Conservation (phyloP, 2,329 filamentous ascomycete genomes). For the Sporothrix inflata region DNA sequence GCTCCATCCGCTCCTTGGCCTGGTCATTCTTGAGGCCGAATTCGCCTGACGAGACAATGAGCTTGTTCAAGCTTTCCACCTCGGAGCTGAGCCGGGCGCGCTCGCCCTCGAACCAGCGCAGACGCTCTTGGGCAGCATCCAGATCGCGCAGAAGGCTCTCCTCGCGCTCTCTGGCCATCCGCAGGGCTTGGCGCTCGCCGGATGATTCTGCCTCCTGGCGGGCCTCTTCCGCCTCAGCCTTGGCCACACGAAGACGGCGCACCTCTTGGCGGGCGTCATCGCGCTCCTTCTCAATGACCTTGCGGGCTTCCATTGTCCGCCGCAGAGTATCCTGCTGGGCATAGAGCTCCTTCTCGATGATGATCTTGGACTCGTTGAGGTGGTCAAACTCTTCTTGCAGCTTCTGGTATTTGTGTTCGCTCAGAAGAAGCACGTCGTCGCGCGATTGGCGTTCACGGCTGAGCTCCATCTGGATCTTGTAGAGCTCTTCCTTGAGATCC, state of each 20-base stretch:
- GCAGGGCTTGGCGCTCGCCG: conserved; percentile 78
- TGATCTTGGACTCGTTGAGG: conserved; percentile 93
- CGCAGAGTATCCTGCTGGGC: conserved; percentile 90
- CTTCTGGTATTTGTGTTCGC: conserved; percentile 82
- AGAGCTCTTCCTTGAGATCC: conserved; percentile 83
- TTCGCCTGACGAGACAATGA: conserved; percentile 85
- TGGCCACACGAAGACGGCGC: conserved; percentile 78
- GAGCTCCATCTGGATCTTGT: conserved; percentile 82
- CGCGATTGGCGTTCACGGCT: conserved; percentile 90
- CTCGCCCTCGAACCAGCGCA: conserved; percentile 80
- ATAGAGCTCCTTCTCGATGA: conserved; percentile 96
- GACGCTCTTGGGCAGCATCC: conserved; percentile 73
- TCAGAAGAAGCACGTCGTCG: conserved; percentile 88
- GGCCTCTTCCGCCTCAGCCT: conserved; percentile 82
- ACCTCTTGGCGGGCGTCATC: conserved; percentile 89
- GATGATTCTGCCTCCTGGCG: conserved; percentile 79
- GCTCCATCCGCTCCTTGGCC: conserved; percentile 88
- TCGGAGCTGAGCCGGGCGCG: conserved; percentile 75
- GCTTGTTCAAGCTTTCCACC: conserved; percentile 82
- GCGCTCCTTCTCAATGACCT: conserved; percentile 80
- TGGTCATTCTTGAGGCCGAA: conserved; percentile 91
- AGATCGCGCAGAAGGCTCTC: conserved; percentile 77
- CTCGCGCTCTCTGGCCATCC: conserved; percentile 79
- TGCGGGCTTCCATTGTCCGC: conserved; percentile 78
- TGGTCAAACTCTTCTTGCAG: conserved; percentile 83